Base-by-base conservation (phyloP, 2,329 filamentous ascomycete genomes). In the Cladorrhinum sp. region DNA sequence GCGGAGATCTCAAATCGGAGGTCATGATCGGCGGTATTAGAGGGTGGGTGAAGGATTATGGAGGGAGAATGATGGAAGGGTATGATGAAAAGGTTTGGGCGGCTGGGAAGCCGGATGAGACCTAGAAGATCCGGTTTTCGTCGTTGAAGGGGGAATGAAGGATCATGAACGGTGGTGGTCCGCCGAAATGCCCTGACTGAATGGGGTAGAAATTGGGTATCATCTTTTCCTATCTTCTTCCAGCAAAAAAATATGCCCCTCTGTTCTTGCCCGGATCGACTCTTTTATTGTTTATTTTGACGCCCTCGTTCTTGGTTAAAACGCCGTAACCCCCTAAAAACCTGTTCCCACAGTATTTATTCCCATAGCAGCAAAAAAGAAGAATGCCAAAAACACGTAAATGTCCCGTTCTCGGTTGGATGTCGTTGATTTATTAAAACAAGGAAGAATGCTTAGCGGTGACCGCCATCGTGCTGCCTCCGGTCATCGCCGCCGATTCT, bases 401-500 rank as follows among this genome's bases (percentile, higher is more conserved):
- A 42, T 28, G 36, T 16, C 36, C 36, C 14, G 14, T 14, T 42
- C 14, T 14, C 36, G 36, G 36, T 42, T 42, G 36, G n/a, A n/a
- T n/a, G 36, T 42, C 12, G 7, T 16, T 42, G 3, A 42, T 42
- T 42, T 42, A 16, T 16, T 16, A 56, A 26, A 21, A 18, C 39
- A 46, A 28, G 36, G 16, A 56, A 21, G 33, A 26, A 12, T 56
- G 10, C 54, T n/a, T 39, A 28, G 49, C 24, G 33, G n/a, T 46
- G 42, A 20, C n/a, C 42, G 42, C 36, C 36, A n/a, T 46, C n/a
- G 23, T 57, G 73, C 62, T 61, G 75, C 59, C 73, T 74, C 63
- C 78, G 76, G 14, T 87, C 83, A 70, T 85, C 83, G 62, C 85
- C 84, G 64, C 84, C 85, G 67, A 90, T 88, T 70, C 87, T 80